phyloP scores from a whole-genome alignment of 108 stramenopile species.

The Skeletonema potamos region DNA sequence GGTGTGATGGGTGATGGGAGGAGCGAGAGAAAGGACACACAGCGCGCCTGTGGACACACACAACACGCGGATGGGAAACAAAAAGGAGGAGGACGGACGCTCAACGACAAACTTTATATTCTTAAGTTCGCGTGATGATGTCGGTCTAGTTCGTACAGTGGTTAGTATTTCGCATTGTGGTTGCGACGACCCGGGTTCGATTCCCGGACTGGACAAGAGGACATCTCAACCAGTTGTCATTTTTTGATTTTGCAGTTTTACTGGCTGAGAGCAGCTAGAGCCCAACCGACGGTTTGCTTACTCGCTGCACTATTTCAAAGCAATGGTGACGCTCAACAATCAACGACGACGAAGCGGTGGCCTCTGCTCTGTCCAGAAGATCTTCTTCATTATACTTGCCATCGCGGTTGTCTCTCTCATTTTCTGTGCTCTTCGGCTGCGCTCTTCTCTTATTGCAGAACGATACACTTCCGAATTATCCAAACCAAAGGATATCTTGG shows the following conservation, averaged over 20 bases:
- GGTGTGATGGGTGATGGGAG: not conserved
- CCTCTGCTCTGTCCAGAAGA: not conserved
- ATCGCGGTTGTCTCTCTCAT: not conserved
- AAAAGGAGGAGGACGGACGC: not conserved
- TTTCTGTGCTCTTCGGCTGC: not conserved
- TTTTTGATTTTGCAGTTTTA: too few species aligned
- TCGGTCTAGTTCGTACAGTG: constrained; percentile 53
- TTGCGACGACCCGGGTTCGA: constrained; percentile 54
- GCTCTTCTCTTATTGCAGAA: not conserved
- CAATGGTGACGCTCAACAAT: not conserved
- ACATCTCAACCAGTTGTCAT: too few species aligned
- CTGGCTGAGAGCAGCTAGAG: too few species aligned
- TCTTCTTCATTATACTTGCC: not conserved
- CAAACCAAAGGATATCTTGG: not conserved
- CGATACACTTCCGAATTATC: not conserved
- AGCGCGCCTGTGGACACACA: too few species aligned
- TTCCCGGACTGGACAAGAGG: constrained; percentile 48
- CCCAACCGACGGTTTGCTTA: too few species aligned
- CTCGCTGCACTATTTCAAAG: not conserved
- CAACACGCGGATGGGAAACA: too few species aligned
- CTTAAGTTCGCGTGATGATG: not conserved
- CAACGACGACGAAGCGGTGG: not conserved
- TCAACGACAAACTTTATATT: not conserved
- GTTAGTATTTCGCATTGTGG: constrained; percentile 55
- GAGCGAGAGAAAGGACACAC: too few species aligned